Evolutionary conservation across 768 basidiomycete species (phyloP).

Genomic region (Auricularia cornea): DNA sequence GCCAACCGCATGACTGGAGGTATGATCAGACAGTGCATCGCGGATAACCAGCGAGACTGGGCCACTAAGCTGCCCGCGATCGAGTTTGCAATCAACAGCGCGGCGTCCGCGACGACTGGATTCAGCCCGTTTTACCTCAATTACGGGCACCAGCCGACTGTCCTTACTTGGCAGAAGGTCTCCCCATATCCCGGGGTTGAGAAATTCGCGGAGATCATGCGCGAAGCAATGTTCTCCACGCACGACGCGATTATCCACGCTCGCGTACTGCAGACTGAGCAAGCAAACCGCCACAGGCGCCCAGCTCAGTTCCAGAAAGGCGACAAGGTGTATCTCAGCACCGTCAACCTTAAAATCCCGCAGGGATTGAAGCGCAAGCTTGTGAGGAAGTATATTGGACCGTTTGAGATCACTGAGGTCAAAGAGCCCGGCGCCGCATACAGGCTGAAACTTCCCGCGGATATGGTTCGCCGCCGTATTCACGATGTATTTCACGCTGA

Average conservation of each 20-base stretch:
- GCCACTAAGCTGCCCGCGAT: slow-evolving; percentile 20
- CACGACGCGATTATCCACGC: slow-evolving; percentile 6
- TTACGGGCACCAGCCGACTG: slow-evolving; percentile 21
- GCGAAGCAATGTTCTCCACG: slow-evolving; percentile 7
- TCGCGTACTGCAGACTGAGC: not conserved
- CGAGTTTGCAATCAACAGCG: slow-evolving; percentile 32
- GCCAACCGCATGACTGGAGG: not conserved
- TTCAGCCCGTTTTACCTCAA: slow-evolving; percentile 31
- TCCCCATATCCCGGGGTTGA: slow-evolving; percentile 2
- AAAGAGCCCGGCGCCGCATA: slow-evolving; percentile 14
- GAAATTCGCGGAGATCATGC: slow-evolving; percentile 1
- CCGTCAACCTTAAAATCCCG: slow-evolving; percentile 27
- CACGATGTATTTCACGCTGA: slow-evolving; percentile 30
- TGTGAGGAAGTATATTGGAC: slow-evolving; percentile 31
- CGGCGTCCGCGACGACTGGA: slow-evolving; percentile 26
- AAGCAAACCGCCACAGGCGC: slow-evolving; percentile 2
- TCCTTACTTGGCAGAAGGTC: slow-evolving; percentile 22
- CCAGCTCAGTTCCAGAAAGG: slow-evolving; percentile 15
- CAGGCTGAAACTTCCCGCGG: slow-evolving; percentile 16
- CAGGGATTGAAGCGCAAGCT: slow-evolving; percentile 28
- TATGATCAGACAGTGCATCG: slow-evolving; percentile 2
- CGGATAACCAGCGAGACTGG: slow-evolving; percentile 23
- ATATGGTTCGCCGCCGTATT: slow-evolving; percentile 11
- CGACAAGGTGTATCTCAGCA: slow-evolving; percentile 29
- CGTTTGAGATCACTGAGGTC: slow-evolving; percentile 20